Conservation (phyloP, 768 basidiomycete species). For the Panaeolus papilionaceus region DNA sequence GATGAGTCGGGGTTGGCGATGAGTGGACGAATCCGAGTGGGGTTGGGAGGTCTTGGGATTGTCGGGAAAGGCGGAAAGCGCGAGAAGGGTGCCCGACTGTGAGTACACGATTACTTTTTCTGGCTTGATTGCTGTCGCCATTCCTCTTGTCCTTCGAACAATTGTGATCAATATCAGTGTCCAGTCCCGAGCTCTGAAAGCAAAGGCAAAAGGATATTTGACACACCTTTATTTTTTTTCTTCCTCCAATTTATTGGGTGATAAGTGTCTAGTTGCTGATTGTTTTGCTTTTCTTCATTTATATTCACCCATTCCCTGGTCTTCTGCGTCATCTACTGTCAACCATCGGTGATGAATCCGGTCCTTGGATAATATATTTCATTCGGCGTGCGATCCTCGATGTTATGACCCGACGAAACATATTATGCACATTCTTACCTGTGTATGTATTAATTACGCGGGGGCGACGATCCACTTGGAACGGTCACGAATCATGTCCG, state of each 20-base stretch:
- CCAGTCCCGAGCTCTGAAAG: not conserved
- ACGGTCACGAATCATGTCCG: constrained; percentile 13
- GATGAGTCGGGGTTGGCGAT: constrained; percentile 35
- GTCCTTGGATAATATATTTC: not conserved
- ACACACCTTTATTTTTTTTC: not conserved
- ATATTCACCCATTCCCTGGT: not conserved
- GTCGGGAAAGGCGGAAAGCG: constrained; percentile 36
- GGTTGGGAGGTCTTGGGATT: constrained; percentile 51
- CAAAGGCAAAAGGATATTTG: not conserved
- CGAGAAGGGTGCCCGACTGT: constrained; percentile 43
- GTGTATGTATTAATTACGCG: constrained; percentile 12
- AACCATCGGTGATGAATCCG: constrained; percentile 5
- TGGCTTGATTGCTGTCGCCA: not conserved
- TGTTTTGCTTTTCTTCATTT: not conserved
- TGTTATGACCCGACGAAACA: not conserved
- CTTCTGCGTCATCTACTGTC: not conserved
- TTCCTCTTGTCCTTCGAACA: not conserved
- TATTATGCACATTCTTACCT: constrained; percentile 5
- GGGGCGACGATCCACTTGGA: not conserved
- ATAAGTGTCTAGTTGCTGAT: constrained; percentile 1
- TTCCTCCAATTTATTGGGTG: not conserved
- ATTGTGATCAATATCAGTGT: not conserved
- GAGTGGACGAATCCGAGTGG: constrained; percentile 51
- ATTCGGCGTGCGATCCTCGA: not conserved
- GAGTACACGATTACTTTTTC: constrained; percentile 30